Evolutionary conservation across 2,329 filamentous ascomycete species (phyloP).

Genomic region (Aureobasidium sp.): DNA sequence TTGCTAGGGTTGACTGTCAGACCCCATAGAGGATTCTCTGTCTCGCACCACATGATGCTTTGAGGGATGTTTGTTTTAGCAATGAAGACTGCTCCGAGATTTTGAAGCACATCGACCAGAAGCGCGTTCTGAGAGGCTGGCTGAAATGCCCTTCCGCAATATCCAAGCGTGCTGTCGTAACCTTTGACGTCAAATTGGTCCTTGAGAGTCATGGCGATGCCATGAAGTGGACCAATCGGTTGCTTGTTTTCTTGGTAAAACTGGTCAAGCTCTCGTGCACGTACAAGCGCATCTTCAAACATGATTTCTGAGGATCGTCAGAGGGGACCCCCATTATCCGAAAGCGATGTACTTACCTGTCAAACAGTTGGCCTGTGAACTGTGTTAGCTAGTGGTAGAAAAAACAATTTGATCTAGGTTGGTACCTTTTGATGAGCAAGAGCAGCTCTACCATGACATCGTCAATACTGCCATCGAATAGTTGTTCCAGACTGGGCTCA

Average conservation of each 20-base stretch:
- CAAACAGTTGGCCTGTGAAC: too few relatives aligned
- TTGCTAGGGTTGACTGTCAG: constrained; percentile 43
- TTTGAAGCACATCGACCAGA: constrained; percentile 43
- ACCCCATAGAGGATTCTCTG: constrained; percentile 48
- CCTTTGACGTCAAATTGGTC: constrained; percentile 52
- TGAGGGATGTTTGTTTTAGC: constrained; percentile 48
- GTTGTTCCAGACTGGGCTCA: too few relatives aligned
- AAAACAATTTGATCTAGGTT: too few relatives aligned
- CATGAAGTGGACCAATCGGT: constrained; percentile 29
- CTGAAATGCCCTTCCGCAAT: constrained; percentile 43
- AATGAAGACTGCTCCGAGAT: constrained; percentile 46
- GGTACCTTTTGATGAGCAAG: too few relatives aligned
- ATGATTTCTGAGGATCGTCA: too few relatives aligned
- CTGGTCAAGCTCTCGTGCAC: constrained; percentile 47
- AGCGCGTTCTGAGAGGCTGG: constrained; percentile 45
- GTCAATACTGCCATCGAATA: too few relatives aligned
- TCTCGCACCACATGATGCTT: constrained; percentile 51
- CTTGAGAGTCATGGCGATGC: constrained; percentile 42
- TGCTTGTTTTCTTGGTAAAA: constrained; percentile 42
- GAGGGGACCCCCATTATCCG: too few relatives aligned
- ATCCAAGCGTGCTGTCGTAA: constrained; percentile 47
- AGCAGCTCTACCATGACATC: too few relatives aligned
- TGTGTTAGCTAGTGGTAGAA: too few relatives aligned
- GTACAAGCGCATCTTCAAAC: too few relatives aligned
- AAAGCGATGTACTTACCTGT: too few relatives aligned